Evolutionary conservation across 1,284 basidiomycete genomes (phyloP), one percentile per base, ranked within the genome.

Genomic region (Marasmius oreades): DNA sequence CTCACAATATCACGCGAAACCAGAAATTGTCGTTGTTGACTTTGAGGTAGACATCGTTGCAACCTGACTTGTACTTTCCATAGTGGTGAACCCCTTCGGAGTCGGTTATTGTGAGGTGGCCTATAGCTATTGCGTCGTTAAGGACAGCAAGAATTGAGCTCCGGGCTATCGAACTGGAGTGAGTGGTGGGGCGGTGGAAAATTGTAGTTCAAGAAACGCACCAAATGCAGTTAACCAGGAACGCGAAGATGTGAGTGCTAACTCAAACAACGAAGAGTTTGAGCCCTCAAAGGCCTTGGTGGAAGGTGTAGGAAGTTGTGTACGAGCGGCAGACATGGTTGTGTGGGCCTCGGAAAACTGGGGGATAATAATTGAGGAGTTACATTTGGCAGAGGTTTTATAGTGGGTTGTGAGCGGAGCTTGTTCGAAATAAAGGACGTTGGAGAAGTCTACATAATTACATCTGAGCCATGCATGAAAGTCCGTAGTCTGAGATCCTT

Each of bases 21-120:
- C 93, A 95, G 68, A 95, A 95, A 63, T 84, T 80, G 56, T 87
- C 81, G 67, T 82, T 85, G 28, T 81, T 67, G 51, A 95, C 81
- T 57, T 77, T 78, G 56, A 95, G 72, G 56, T 82, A 80, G 51
- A 88, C 85, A 61, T 77, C 73, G 72, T 79, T 83, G 63, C 73
- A 76, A 47, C 76, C 77, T 61, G 80, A 77, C 64, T 75, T 69
- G 59, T 73, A 74, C 33, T 69, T 72, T 48, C 87, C 88, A 63
- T 83, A 90, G 65, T 77, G 73, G 64, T 79, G 76, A 5, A 76
- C 73, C 58, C 80, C 80, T 62, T 81, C 76, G 22, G 74, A 73
- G 68, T 90, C 88, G 64, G 79, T 75, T 62, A 90, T 78, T 48
- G 81, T 84, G 57, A 90, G 72, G 68, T 78, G 76, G 11, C 87